Base-by-base conservation (phyloP, 1,284 basidiomycete species). In the Anthracocystis panici-leucophaei region DNA sequence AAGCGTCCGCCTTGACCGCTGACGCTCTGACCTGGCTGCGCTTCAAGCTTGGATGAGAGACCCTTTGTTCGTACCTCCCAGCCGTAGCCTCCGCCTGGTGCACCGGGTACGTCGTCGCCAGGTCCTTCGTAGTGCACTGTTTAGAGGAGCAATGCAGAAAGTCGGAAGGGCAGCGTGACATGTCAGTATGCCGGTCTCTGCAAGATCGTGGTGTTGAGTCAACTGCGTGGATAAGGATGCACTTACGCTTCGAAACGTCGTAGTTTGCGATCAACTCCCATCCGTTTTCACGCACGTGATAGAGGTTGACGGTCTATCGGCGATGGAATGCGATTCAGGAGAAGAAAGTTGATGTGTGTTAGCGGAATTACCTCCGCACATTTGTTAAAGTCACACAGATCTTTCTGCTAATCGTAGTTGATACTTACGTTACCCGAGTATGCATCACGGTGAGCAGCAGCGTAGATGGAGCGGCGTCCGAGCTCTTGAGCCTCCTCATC, bases 401-500 rank as follows among this genome's bases (percentile, higher is more conserved):
- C 14, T 2, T 38, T 38, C 14, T 33, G 35, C 35, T 23, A 10
- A 38, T 27, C 10, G 45, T 21, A 4, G 27, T 3, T 25, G 40
- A 8, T 48, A 75, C 80, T 66, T 70, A 79, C 75, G 79, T 84
- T 84, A 59, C 97, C 97, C 5, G 96, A 98, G 89, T 93, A 99
- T 0, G 96, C 97, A 86, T 99, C 97, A 45, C 84, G 76, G 86
- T 99, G 96, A 65, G 94, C 94, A 50, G 97, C 97, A 48, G 96
- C 97, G 78, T 97, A 95, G 85, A 99, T 99, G 78, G 94, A 95
- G 77, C 96, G 88, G 83, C 94, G 88, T 12, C 93, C 97, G 35
- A 99, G 91, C 84, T 99, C 97, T 84, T 94, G 92, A 1, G 97
- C 97, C 77, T 98, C 97, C 72, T 91, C 95, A 75, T 95, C 94